Conservation (phyloP, 257 asterid genomes). For the Salvia splendens region DNA sequence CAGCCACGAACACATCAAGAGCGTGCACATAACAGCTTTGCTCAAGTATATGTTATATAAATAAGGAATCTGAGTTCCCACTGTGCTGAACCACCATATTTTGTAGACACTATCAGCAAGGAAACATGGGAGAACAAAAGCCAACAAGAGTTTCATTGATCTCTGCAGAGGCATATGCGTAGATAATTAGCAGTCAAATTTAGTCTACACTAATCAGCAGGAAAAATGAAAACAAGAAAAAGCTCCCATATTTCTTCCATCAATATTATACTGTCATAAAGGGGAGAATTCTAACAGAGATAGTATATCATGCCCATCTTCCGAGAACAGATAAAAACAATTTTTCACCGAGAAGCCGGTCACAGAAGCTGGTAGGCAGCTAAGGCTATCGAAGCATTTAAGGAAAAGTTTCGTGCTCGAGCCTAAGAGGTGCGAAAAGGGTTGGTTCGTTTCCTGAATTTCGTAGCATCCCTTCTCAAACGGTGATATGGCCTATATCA, state of each 20-base stretch:
- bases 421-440: neutral
- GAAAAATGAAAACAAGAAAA: neutral
- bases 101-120: slow-evolving; percentile 64
- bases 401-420: neutral
- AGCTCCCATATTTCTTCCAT: neutral
- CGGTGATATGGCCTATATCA: neutral
- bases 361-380: neutral
- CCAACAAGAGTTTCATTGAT: slow-evolving; percentile 77
- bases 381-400: neutral
- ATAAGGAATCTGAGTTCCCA: slow-evolving; percentile 78
- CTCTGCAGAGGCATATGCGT: slow-evolving; percentile 49
- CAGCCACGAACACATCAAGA: slow-evolving; percentile 75
- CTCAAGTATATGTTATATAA: slow-evolving; percentile 55
- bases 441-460: neutral
- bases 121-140: slow-evolving; percentile 80
- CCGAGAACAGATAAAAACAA: neutral
- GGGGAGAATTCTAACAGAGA: neutral
- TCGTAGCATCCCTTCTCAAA: neutral
- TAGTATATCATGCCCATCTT: neutral
- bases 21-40: slow-evolving; percentile 55
- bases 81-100: slow-evolving; percentile 91
- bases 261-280: neutral
- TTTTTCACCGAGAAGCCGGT: neutral
- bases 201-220: neutral
- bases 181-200: neutral